Conservation (phyloP, 2,329 filamentous ascomycete species). For the Madurella mycetomatis region DNA sequence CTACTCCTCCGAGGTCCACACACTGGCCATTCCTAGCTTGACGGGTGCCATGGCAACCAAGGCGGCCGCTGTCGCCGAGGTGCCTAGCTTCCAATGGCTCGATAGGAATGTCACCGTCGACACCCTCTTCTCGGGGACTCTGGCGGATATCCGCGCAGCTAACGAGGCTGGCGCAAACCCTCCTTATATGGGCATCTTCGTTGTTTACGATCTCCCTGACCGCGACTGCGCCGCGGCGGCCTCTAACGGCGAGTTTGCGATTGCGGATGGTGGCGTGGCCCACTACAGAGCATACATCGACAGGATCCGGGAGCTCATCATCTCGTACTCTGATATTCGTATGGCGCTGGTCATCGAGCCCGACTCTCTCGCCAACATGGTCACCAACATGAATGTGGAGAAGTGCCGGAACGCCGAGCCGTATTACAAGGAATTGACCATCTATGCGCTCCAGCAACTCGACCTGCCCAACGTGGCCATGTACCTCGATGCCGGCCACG, state of each 20-base stretch:
- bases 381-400: constrained; percentile 49
- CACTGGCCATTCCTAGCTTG: constrained; percentile 58
- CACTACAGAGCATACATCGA: constrained; percentile 56
- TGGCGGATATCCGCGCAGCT: constrained; percentile 34
- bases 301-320: constrained; percentile 39
- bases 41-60: constrained; percentile 50
- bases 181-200: constrained; percentile 45
- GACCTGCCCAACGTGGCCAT: constrained; percentile 54
- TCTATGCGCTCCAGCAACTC: constrained; percentile 48
- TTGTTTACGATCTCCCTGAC: constrained; percentile 56
- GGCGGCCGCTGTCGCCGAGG: constrained; percentile 47
- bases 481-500: constrained; percentile 56
- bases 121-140: constrained; percentile 39
- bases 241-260: constrained; percentile 52
- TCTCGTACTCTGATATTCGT: constrained; percentile 41
- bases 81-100: constrained; percentile 51
- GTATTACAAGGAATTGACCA: constrained; percentile 46
- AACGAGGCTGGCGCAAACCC: constrained; percentile 35
- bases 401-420: constrained; percentile 47
- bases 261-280: constrained; percentile 46
- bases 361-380: constrained; percentile 55
- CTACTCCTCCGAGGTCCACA: constrained; percentile 52
- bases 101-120: constrained; percentile 48
- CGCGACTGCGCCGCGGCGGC: constrained; percentile 55
- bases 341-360: constrained; percentile 49